Conservation (phyloP, 441 rosid genomes). For the Lepidium campestre region DNA sequence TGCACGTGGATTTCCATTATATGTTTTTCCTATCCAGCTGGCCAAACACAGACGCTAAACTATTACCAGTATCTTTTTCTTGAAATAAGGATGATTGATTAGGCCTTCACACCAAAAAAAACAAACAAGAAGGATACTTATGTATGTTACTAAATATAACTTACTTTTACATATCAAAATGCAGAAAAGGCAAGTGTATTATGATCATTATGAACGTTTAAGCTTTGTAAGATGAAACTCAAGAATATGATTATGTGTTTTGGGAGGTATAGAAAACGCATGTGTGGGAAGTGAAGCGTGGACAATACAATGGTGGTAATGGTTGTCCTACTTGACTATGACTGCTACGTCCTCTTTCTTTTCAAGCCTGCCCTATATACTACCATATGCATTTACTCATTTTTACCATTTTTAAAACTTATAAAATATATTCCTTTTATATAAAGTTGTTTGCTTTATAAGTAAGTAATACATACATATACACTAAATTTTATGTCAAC, state of each 20-base stretch:
- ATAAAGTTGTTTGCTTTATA: neutral
- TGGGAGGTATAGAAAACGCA: constrained; percentile 20
- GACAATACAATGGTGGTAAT: constrained; percentile 23
- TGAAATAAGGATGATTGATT: no score
- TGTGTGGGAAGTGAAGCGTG: constrained; percentile 13
- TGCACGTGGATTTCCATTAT: constrained; percentile 21
- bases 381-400: constrained; percentile 22
- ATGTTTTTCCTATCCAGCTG: constrained; percentile 6
- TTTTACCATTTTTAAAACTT: no score
- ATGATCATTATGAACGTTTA: neutral
- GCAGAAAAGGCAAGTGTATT: neutral
- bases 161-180: neutral
- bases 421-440: no score
- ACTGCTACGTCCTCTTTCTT: constrained; percentile 16
- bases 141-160: neutral
- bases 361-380: constrained; percentile 4
- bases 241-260: neutral
- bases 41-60: constrained; percentile 17
- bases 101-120: neutral
- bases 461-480: neutral
- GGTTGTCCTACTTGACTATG: constrained; percentile 22
- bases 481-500: neutral
- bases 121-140: neutral
- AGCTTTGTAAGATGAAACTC: neutral
- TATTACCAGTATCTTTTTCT: no score